Percentiles rank a stretch among this genome's conserved stretches.
Evolutionary conservation across 805 yeast species (phyloP).

Genomic region (Myxozyma melibiosi): DNA sequence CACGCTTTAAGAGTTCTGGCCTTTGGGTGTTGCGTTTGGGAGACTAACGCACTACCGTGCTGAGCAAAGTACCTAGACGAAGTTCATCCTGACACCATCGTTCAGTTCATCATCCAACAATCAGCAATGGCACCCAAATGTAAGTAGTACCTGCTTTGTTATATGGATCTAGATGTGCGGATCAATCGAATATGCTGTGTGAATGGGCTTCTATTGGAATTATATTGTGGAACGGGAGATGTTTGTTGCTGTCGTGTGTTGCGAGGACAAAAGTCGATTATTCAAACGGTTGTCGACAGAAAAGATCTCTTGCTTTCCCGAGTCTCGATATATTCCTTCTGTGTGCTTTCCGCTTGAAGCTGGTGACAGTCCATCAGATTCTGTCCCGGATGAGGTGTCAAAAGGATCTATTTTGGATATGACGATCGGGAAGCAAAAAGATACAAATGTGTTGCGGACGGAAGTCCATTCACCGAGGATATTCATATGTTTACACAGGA

Average conservation of each 20-base stretch:
- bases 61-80: background rate
- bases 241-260: no score
- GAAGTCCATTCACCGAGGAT: background rate
- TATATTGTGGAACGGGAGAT: background rate
- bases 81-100: background rate
- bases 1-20: background rate
- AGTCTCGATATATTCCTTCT: no score
- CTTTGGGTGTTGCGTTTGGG: background rate
- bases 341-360: no score
- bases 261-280: background rate
- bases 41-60: constrained; percentile 2
- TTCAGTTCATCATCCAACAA: no score
- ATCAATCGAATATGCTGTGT: background rate
- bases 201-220: background rate
- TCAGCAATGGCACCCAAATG: constrained; percentile 22
- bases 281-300: background rate
- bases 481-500: no score
- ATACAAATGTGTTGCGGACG: no score
- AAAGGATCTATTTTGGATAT: no score
- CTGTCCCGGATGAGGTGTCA: no score
- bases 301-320: background rate
- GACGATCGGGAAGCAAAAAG: no score
- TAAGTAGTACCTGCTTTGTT: background rate
- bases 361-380: no score
- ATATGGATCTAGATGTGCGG: background rate